Evolutionary conservation across 305 asterid genomes (phyloP).

Genomic region (Solanum hybrid): DNA sequence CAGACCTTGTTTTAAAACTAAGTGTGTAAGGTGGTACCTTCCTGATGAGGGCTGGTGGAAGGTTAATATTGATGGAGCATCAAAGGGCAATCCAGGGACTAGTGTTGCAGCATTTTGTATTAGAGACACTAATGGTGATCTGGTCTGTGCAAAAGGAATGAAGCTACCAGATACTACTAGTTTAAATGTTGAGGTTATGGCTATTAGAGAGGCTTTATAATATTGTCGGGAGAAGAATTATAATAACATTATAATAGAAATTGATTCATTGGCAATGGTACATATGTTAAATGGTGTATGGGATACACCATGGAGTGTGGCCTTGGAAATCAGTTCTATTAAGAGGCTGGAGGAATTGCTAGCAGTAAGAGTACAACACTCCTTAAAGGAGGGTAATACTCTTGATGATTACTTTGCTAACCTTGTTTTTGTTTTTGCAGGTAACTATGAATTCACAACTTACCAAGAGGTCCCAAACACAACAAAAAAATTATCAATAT

Average conservation of each 20-base stretch:
- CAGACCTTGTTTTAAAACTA: background rate
- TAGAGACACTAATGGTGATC: background rate
- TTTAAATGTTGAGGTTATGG: rapidly evolving
- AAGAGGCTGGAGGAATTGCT: background rate
- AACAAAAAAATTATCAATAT: background rate
- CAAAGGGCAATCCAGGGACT: background rate
- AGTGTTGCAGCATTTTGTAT: background rate
- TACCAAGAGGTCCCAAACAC: background rate
- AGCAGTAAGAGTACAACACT: background rate
- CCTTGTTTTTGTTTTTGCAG: background rate
- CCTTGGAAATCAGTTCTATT: background rate
- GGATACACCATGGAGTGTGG: background rate
- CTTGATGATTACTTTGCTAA: background rate
- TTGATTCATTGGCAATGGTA: background rate
- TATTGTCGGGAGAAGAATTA: background rate
- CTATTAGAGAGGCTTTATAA: background rate
- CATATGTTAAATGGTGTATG: background rate
- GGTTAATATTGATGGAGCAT: background rate
- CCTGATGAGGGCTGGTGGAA: background rate
- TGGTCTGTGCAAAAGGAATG: background rate
- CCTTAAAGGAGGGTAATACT: background rate
- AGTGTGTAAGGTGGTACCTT: background rate
- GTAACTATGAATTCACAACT: background rate
- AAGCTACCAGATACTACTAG: background rate
- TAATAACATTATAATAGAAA: too few species aligned